phyloP scores from a whole-genome alignment of 305 asterid genomes.

The Plantago rigida region DNA sequence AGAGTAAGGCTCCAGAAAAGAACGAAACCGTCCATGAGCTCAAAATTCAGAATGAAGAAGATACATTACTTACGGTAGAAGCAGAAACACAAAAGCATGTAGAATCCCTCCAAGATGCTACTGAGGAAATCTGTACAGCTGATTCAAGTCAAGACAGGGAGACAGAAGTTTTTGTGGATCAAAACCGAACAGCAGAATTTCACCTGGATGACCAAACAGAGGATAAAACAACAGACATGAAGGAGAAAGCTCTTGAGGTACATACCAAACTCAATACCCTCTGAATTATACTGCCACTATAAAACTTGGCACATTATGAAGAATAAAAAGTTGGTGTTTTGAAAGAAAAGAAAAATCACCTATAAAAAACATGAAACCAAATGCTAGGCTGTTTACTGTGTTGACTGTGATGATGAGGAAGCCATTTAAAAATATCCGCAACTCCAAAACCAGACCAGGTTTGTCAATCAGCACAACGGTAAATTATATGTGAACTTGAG shows the following conservation, averaged over 20 bases:
- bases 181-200: slow-evolving; percentile 1
- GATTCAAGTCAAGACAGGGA: slow-evolving; percentile 24
- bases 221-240: slow-evolving; percentile 11
- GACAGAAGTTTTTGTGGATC: background rate
- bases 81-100: slow-evolving; percentile 8
- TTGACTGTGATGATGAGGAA: background rate
- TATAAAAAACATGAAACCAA: background rate
- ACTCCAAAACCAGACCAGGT: background rate
- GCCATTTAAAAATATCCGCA: background rate
- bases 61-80: slow-evolving; percentile 17
- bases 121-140: slow-evolving; percentile 22
- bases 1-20: slow-evolving; percentile 23
- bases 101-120: slow-evolving; percentile 28
- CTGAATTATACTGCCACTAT: background rate
- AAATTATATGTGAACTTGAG: too few relatives aligned
- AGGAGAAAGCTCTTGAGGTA: slow-evolving; percentile 12
- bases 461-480: background rate
- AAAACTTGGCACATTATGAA: background rate
- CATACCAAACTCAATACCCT: background rate
- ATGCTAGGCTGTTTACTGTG: background rate
- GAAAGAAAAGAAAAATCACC: background rate
- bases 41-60: slow-evolving; percentile 23
- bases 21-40: slow-evolving; percentile 12
- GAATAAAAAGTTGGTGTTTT: background rate
- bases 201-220: slow-evolving; percentile 3